Conservation (phyloP, 1,284 basidiomycete species). For the Tremellales sp. region DNA sequence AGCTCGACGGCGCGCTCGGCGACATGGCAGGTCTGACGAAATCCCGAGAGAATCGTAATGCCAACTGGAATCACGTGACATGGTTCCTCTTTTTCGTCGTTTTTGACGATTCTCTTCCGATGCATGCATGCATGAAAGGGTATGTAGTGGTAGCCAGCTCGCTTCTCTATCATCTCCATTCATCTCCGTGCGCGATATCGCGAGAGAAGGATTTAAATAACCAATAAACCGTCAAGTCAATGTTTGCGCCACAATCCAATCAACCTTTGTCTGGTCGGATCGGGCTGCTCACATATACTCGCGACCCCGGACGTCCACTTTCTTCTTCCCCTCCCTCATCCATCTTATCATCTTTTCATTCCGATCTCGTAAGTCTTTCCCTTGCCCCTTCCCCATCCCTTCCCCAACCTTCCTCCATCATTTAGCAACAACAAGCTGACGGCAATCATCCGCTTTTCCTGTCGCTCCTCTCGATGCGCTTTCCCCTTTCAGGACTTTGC, state of each 20-base stretch:
- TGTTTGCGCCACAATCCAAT: slow-evolving; percentile 10
- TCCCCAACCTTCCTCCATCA: neutral
- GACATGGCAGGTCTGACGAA: slow-evolving; percentile 1
- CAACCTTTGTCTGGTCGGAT: slow-evolving; percentile 15
- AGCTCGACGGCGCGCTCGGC: too few relatives aligned
- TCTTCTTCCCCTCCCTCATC: slow-evolving; percentile 3
- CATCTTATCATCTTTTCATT: neutral
- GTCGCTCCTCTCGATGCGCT: slow-evolving; percentile 3
- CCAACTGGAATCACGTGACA: slow-evolving; percentile 11
- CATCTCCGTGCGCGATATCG: neutral
- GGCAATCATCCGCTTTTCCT: slow-evolving; percentile 1
- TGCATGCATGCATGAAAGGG: slow-evolving; percentile 6
- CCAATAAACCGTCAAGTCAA: slow-evolving; percentile 4
- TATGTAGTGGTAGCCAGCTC: neutral
- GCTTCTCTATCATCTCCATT: slow-evolving; percentile 3
- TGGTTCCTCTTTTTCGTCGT: slow-evolving; percentile 4
- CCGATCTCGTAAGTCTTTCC: neutral
- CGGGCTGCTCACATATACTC: slow-evolving; percentile 2
- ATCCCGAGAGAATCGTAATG: slow-evolving; percentile 2
- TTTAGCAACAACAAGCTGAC: neutral
- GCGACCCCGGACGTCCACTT: neutral
- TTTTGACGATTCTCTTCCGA: neutral
- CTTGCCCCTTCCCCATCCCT: neutral
- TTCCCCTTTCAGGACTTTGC: slow-evolving; percentile 1
- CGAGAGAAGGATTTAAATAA: neutral